phyloP scores from a whole-genome alignment of 306 rosid genomes.

The Medicago arabica region DNA sequence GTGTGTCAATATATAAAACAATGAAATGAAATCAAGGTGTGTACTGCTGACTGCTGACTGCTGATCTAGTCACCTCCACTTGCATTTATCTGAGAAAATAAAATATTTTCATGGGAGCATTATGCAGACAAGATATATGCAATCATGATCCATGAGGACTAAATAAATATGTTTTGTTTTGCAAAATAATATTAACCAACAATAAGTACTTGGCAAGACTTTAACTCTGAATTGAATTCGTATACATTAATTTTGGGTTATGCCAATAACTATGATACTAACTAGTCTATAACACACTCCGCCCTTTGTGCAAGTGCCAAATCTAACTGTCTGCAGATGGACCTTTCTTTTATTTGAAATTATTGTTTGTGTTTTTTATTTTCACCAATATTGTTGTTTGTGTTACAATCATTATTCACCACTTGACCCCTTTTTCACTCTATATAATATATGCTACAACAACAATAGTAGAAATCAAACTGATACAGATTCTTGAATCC shows the following conservation, averaged over 20 bases:
- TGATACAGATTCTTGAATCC: constrained; percentile 5
- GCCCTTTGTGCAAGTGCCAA: constrained; percentile 28
- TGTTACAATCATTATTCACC: constrained; percentile 21
- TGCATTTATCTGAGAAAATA: too few species aligned
- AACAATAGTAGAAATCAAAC: constrained; percentile 30
- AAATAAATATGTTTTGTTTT: too few species aligned
- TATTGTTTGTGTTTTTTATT: background rate
- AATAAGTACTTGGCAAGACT: background rate
- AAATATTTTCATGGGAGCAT: too few species aligned
- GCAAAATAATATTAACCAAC: background rate
- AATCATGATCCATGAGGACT: too few species aligned
- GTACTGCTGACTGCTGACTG: too few species aligned
- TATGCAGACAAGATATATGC: too few species aligned
- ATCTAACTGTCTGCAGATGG: constrained; percentile 26
- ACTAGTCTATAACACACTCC: constrained; percentile 15
- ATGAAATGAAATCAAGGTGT: too few species aligned
- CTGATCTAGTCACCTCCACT: background rate
- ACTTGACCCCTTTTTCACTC: constrained; percentile 7
- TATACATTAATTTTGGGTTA: constrained; percentile 34
- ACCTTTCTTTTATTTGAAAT: constrained; percentile 25
- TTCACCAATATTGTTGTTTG: background rate
- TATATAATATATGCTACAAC: constrained; percentile 35
- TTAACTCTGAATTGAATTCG: constrained; percentile 20
- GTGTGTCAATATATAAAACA: too few species aligned
- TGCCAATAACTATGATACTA: constrained; percentile 1